Evolutionary conservation across 169 alveolate species (phyloP), one percentile per base, ranked within the genome.

Genomic region (Plasmodium gonderi): DNA sequence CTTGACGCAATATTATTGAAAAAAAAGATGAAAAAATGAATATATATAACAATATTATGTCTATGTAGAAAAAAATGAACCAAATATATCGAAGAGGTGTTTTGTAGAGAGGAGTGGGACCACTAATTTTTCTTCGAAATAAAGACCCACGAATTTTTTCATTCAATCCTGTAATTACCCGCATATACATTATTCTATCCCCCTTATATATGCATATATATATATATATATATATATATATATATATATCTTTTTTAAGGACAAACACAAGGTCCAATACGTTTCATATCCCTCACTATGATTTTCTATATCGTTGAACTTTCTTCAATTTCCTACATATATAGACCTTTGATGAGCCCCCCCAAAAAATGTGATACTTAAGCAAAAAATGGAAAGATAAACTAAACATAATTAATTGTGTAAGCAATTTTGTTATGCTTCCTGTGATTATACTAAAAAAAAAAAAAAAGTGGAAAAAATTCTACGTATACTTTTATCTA

Each of bases 51-150:
- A 87, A n/a, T 23, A 87, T 45, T 42, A 87, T 75, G 38, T 87
- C 93, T 64, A 87, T 29, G 49, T 54, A 87, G 64, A 74, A 76
- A 87, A 87, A 87, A 87, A 74, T 76, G 36, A 78, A 36, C 93
- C 93, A 87, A 69, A 87, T 87, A 17, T 75, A 76, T 75, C 89
- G 20, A 23, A 87, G 80, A 20, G 93, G 93, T 3, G 93, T 87
- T 87, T 76, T 87, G 54, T 87, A 87, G 47, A 87, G 67, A 26
- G 93, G 93, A 38, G 93, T 29, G 20, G 93, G 93, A 17, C 93
- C 93, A 79, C 93, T 87, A 49, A 75, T 64, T 64, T 65, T 87
- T 76, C 89, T 51, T 42, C 89, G 93, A 87, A 87, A 87, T 31
- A 87, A 23, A 36, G 67, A 69, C 42, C 82, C 36, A 31, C 79